These are phyloP conservation scores for Hymenoscyphus salicellus DNA, from an alignment of 2,329 filamentous ascomycete species.

Conservation along the genomic window DNA sequence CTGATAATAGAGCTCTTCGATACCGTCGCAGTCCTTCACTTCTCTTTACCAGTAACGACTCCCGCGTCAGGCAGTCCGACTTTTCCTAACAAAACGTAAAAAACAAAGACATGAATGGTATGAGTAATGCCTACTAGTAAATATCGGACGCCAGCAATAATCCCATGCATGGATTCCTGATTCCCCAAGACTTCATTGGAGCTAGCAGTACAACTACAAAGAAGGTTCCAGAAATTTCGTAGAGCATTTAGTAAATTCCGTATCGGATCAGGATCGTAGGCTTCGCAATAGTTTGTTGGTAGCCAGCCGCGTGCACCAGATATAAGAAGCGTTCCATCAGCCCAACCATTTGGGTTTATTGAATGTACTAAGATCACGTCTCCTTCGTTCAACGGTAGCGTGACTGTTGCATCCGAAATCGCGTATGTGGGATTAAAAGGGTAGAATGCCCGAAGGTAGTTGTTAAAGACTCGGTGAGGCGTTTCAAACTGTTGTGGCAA, in stretches of 20 bases:
- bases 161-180: constrained; percentile 89
- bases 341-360: constrained; percentile 97
- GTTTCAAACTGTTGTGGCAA: too few species aligned
- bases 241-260: constrained; percentile 79
- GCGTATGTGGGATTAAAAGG: constrained; percentile 79
- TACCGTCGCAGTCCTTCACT: constrained; percentile 75
- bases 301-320: constrained; percentile 91
- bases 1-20: constrained; percentile 82
- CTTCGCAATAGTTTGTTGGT: constrained; percentile 96
- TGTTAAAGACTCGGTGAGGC: constrained; percentile 87
- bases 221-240: constrained; percentile 87
- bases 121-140: constrained; percentile 65
- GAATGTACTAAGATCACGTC: constrained; percentile 94
- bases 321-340: constrained; percentile 84
- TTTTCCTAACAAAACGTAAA: constrained; percentile 61
- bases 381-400: constrained; percentile 81
- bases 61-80: constrained; percentile 81
- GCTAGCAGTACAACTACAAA: constrained; percentile 72
- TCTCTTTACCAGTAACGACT: constrained; percentile 69
- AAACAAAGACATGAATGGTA: constrained; percentile 9
- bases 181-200: constrained; percentile 79
- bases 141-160: constrained; percentile 89
- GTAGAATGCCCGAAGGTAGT: constrained; percentile 92
- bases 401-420: constrained; percentile 80
- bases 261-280: constrained; percentile 87